Conservation (phyloP, 2,329 filamentous ascomycete species). For the Sporothrix mexicana region DNA sequence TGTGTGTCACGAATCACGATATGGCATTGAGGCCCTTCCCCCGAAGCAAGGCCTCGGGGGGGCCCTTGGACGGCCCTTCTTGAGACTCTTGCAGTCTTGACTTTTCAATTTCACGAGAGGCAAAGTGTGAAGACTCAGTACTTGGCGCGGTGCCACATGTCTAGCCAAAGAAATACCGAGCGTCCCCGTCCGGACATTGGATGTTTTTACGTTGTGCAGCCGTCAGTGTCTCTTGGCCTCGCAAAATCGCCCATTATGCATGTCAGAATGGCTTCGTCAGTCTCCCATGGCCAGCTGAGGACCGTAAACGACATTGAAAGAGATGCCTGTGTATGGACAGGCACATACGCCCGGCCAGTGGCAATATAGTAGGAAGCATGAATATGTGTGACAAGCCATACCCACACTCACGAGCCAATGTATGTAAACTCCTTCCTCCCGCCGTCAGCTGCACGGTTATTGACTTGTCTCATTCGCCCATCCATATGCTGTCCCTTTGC, state of each 20-base stretch:
- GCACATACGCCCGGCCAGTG: not conserved
- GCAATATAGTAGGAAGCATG: not conserved
- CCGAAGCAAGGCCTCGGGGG: not conserved
- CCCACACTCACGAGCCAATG: not conserved
- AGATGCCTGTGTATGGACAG: not conserved
- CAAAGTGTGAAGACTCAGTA: not conserved
- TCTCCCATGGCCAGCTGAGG: not conserved
- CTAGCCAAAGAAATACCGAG: not conserved
- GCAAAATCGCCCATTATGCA: not conserved
- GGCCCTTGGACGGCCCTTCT: not conserved
- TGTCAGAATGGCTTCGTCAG: not conserved
- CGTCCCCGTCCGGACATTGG: not conserved
- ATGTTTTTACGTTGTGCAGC: not conserved
- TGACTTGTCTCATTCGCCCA: constrained; percentile 8
- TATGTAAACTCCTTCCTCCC: constrained; percentile 10
- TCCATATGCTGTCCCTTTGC: not conserved
- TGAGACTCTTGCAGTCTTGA: not conserved
- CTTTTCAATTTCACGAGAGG: not conserved
- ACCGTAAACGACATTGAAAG: not conserved
- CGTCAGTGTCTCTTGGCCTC: not conserved
- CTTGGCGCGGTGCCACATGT: not conserved
- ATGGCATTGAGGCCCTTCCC: not conserved
- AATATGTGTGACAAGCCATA: constrained; percentile 14
- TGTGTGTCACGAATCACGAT: constrained; percentile 15
- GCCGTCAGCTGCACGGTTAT: constrained; percentile 10